Conservation (phyloP, 305 asterid species). For the Solanum aculeatissimum region DNA sequence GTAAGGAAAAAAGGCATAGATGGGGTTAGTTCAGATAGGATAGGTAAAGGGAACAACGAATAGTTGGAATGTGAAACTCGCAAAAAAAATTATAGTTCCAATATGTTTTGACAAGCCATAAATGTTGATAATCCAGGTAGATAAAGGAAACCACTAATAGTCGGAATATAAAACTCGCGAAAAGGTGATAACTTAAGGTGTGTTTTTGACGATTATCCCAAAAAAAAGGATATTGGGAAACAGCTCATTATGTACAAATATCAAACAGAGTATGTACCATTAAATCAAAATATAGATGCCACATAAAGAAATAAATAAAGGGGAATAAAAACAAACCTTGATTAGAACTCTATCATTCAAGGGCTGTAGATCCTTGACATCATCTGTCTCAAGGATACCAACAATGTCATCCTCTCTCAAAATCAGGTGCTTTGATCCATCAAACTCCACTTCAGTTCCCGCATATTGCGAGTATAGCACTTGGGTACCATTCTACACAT, state of each 20-base stretch:
- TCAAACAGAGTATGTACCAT: not conserved
- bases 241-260: not conserved
- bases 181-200: not conserved
- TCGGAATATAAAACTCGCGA: not conserved
- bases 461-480: slow-evolving; percentile 85
- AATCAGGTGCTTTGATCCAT: slow-evolving; percentile 64
- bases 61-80: not conserved
- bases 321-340: slow-evolving; percentile 32
- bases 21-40: not conserved
- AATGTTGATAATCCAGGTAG: not conserved
- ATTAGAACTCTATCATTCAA: slow-evolving; percentile 82
- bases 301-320: not conserved
- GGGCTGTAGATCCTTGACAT: slow-evolving; percentile 77
- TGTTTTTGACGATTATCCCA: not conserved
- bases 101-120: not conserved
- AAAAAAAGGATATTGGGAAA: not conserved
- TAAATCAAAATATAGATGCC: not conserved
- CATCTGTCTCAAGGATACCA: slow-evolving; percentile 79
- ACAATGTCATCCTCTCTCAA: slow-evolving; percentile 89
- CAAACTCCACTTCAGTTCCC: slow-evolving; percentile 86
- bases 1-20: not conserved
- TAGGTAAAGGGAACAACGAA: not conserved
- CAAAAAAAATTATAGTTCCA: not conserved
- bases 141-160: not conserved
- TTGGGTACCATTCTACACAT: slow-evolving; percentile 57